These are phyloP conservation scores for Dioscorea alata DNA, from an alignment of 106 monocot genomes.

Conservation along the genomic window DNA sequence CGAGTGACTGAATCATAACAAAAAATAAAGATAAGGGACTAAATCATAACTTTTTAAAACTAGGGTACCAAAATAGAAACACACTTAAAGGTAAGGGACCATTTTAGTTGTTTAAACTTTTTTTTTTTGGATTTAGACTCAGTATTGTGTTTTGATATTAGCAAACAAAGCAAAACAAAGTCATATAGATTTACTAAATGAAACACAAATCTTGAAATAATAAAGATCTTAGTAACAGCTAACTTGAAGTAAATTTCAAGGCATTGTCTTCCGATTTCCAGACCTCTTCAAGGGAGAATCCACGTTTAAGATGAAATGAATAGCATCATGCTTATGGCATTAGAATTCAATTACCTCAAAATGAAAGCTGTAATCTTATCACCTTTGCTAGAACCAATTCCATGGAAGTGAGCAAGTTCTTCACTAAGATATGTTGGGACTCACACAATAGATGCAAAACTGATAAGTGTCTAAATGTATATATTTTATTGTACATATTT, in stretches of 20 bases:
- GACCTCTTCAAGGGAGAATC: conserved; percentile 34
- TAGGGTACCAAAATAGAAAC: too few species aligned
- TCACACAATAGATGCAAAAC: conserved; percentile 47
- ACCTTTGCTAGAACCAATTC: conserved; percentile 50
- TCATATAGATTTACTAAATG: not conserved
- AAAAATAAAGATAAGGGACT: too few species aligned
- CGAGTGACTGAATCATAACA: too few species aligned
- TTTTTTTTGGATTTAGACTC: too few species aligned
- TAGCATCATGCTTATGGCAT: conserved; percentile 21
- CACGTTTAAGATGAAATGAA: conserved; percentile 56
- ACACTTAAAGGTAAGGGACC: too few species aligned
- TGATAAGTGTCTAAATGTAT: too few species aligned
- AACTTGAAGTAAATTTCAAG: conserved; percentile 24
- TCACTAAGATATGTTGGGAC: conserved; percentile 37
- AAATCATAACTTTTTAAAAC: too few species aligned
- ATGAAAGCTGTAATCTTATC: not conserved
- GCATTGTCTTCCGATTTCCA: conserved; percentile 38
- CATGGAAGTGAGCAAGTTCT: conserved; percentile 34
- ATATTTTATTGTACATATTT: too few species aligned
- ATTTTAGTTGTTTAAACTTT: too few species aligned
- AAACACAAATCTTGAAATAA: too few species aligned
- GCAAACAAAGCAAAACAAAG: not conserved
- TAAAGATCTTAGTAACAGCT: conserved; percentile 2
- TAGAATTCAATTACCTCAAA: not conserved
- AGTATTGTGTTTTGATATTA: too few species aligned